A percentile compares a stretch with the other conserved stretches of the same genome.
Conservation (phyloP, 306 rosid genomes). For the Medicago truncatula region DNA sequence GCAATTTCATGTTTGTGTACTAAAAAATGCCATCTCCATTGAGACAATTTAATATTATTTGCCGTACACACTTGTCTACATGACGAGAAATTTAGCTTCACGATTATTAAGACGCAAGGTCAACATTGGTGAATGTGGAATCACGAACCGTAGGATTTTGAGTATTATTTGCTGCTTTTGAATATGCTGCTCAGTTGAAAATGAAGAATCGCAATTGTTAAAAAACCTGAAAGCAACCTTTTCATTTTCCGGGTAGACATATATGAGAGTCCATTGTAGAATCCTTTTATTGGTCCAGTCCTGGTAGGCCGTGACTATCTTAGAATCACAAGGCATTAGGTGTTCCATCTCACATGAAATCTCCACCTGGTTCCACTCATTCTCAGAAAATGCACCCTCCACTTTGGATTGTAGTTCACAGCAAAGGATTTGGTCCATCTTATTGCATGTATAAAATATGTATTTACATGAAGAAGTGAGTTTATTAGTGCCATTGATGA, state of each 20-base stretch:
- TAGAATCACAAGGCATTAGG: not conserved
- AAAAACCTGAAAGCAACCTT: too few relatives aligned
- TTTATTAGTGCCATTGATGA: constrained; percentile 26
- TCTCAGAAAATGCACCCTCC: not conserved
- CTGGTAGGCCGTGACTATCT: not conserved
- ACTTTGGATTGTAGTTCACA: constrained; percentile 22
- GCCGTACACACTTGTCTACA: too few relatives aligned
- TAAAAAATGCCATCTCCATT: too few relatives aligned
- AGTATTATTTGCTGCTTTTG: too few relatives aligned
- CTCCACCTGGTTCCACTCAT: constrained; percentile 26
- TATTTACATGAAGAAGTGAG: constrained; percentile 1
- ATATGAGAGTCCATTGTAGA: not conserved
- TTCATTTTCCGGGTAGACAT: not conserved
- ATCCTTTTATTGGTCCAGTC: not conserved
- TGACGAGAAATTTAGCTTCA: too few relatives aligned
- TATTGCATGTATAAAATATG: not conserved
- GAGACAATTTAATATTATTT: too few relatives aligned
- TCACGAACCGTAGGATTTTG: too few relatives aligned
- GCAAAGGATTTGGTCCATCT: not conserved
- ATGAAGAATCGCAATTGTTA: too few relatives aligned
- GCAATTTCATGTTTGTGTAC: too few relatives aligned
- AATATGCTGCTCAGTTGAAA: too few relatives aligned
- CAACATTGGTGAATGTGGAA: too few relatives aligned
- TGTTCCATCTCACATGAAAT: not conserved
- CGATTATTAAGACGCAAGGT: too few relatives aligned